Base-by-base conservation (phyloP, 108 stramenopile genomes). In the Bacterosira constricta region DNA sequence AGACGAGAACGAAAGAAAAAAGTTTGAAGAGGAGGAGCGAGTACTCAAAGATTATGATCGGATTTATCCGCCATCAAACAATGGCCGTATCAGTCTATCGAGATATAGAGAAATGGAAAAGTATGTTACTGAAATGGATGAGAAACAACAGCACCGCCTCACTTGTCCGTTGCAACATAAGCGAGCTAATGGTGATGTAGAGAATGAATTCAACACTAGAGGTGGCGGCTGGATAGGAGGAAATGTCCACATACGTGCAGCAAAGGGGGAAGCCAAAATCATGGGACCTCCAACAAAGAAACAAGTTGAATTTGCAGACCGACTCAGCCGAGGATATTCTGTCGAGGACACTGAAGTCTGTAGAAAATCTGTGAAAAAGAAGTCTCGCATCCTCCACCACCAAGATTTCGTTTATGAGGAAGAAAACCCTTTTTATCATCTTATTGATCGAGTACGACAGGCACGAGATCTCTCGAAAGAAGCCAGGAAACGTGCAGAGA, bases 261-360 rank as follows among this genome's bases (percentile, higher is more conserved):
- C 32, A 11, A 64, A 51, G 38, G 64, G 69, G 17, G 67, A 57
- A 5, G 21, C 74, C 15, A 77, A 75, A 63, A 36, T 75, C 54
- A 59, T 51, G 39, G 55, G 47, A 15, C 76, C 76, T 26, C 83
- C 83, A 17, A 77, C 83, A 27, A 59, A 72, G 49, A 73, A 84
- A 29, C 83, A 84, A 52, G 41, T 81, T 10, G 80, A 77, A 27
- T 79, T 57, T 55, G 80, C 83, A n/a, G 80, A 81, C 23, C 66
- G 83, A 13, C 65, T 84, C 0, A 78, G 70, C 41, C 61, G 38
- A 26, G 83, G 83, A 8, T 79, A 70, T 65, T 80, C 73, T 30
- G 71, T 69, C 30, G 82, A 74, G 29, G 66, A 76, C 37, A 60
- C 51, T 0, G 41, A 55, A 8, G 61, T 52, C n/a, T 26, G 42